Evolutionary conservation across 371 early-diverging fungal species (phyloP).

Genomic region (Mucor piriformis): DNA sequence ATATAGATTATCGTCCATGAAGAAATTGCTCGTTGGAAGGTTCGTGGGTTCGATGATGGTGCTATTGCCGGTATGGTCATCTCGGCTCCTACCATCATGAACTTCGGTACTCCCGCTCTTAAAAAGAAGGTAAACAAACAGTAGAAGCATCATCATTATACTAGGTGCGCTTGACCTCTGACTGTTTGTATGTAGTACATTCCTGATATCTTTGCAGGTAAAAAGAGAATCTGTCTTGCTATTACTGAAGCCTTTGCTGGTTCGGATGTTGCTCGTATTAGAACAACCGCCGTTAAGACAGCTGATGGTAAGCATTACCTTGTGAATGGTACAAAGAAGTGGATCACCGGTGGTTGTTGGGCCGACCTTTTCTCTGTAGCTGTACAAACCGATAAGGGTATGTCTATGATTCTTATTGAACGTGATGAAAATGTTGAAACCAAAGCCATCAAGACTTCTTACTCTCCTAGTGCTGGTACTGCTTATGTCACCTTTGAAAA

Average conservation of each 20-base stretch:
- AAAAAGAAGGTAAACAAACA: slow-evolving; percentile 40
- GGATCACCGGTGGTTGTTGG: slow-evolving; percentile 81
- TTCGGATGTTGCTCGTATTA: slow-evolving; percentile 81
- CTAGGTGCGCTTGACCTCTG: too few species aligned
- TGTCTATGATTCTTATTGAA: slow-evolving; percentile 72
- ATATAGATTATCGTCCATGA: slow-evolving; percentile 76
- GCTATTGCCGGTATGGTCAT: slow-evolving; percentile 51
- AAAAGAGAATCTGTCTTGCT: slow-evolving; percentile 78
- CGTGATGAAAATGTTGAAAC: slow-evolving; percentile 72
- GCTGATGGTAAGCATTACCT: slow-evolving; percentile 70
- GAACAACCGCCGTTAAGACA: slow-evolving; percentile 71
- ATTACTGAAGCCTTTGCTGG: slow-evolving; percentile 71
- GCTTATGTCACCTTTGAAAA: slow-evolving; percentile 60
- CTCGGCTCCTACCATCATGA: slow-evolving; percentile 63
- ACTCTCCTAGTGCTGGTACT: slow-evolving; percentile 63
- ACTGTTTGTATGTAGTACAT: too few species aligned
- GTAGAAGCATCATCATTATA: too few species aligned
- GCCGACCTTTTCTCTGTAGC: slow-evolving; percentile 74
- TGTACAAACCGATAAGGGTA: slow-evolving; percentile 71
- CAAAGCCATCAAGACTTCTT: slow-evolving; percentile 67
- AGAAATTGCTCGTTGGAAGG: slow-evolving; percentile 69
- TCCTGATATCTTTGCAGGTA: slow-evolving; percentile 70
- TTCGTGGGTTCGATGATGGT: slow-evolving; percentile 53
- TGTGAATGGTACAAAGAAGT: slow-evolving; percentile 69
- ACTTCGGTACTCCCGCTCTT: slow-evolving; percentile 45